Conservation (phyloP, 345 rosid species). For the Trapa incisa region DNA sequence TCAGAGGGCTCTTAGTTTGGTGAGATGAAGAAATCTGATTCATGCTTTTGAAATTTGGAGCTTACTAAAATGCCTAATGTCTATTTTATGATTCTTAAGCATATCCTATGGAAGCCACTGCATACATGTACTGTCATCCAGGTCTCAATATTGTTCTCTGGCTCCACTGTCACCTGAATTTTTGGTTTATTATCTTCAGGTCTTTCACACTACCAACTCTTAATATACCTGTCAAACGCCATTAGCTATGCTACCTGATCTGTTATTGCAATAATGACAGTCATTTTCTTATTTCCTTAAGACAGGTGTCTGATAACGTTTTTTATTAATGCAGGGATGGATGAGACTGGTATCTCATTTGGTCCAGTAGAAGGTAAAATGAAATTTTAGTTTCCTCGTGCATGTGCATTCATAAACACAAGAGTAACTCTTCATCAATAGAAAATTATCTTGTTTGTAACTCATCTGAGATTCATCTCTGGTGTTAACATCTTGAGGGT, state of each 20-base stretch:
- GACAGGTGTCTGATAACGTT: background rate
- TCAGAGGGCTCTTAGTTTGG: background rate
- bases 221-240: background rate
- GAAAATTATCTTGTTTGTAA: background rate
- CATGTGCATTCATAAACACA: slow-evolving; percentile 5
- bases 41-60: background rate
- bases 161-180: background rate
- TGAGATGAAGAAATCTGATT: background rate
- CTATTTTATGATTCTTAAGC: background rate
- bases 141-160: background rate
- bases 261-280: background rate
- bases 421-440: background rate
- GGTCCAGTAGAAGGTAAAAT: slow-evolving; percentile 86
- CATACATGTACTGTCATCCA: background rate
- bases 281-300: background rate
- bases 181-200: background rate
- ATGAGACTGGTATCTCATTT: slow-evolving; percentile 67
- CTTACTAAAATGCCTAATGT: background rate
- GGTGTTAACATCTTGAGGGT: background rate
- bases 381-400: slow-evolving; percentile 8
- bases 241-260: background rate
- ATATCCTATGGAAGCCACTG: background rate
- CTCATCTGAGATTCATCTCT: background rate
- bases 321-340: slow-evolving; percentile 60
- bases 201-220: background rate